These are phyloP conservation scores for Aspergillus felis DNA, from an alignment of 2,329 filamentous ascomycete species.

Conservation along the genomic window DNA sequence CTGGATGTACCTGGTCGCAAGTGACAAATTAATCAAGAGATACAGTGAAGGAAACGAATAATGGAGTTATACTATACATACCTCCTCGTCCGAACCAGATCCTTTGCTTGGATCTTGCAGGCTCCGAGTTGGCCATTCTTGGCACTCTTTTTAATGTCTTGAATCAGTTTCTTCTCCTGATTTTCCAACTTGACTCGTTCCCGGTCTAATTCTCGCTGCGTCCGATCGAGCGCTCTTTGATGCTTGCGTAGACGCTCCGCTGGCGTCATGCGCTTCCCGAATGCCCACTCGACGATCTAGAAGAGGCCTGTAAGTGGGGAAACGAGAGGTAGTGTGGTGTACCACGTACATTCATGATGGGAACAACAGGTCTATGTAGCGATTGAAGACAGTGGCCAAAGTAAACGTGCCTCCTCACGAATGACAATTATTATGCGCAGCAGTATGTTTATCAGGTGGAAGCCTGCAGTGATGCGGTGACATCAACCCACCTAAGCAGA, in stretches of 20 bases:
- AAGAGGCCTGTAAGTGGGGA: conserved; percentile 12
- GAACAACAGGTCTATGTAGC: not conserved
- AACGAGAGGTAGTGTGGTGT: conserved; percentile 3
- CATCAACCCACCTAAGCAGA: conserved; percentile 2
- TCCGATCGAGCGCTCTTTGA: conserved; percentile 94
- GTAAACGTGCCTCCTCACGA: not conserved
- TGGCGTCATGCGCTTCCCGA: conserved; percentile 98
- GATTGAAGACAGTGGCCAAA: not conserved
- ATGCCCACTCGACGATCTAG: conserved; percentile 98
- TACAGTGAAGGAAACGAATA: not conserved
- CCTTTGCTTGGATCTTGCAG: conserved; percentile 96
- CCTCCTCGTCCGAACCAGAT: conserved; percentile 85
- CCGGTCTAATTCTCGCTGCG: conserved; percentile 91
- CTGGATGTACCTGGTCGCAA: conserved; percentile 72
- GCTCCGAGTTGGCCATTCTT: conserved; percentile 99
- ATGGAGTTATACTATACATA: conserved; percentile 30
- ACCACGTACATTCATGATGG: conserved; percentile 12
- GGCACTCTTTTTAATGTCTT: conserved; percentile 96
- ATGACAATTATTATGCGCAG: not conserved
- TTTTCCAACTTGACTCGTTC: conserved; percentile 95
- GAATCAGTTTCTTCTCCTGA: conserved; percentile 94
- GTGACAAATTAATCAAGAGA: conserved; percentile 1
- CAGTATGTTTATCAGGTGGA: not conserved
- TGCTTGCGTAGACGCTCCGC: conserved; percentile 65
- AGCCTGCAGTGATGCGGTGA: conserved; percentile 1